Percentiles rank a stretch among this genome's conserved stretches.
Evolutionary conservation across 2,329 filamentous ascomycete species (phyloP).

Genomic region (Aspergillus sp.): DNA sequence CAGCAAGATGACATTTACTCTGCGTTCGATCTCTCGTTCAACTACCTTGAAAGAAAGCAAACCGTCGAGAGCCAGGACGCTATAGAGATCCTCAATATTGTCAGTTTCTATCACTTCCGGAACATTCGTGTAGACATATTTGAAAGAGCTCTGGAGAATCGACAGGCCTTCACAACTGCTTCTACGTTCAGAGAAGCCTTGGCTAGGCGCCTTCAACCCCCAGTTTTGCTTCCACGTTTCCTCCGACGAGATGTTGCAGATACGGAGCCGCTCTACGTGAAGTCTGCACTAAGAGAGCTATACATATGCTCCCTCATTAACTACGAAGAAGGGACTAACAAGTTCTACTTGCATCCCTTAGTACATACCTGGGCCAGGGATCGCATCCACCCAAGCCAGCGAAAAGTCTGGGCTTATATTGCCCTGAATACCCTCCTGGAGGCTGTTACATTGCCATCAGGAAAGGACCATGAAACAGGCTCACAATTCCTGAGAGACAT

Average conservation of each 20-base stretch:
- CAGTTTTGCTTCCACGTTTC: conserved; percentile 1
- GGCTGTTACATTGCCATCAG: conserved; percentile 8
- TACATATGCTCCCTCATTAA: conserved; percentile 10
- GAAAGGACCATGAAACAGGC: conserved; percentile 6
- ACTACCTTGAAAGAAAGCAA: conserved; percentile 4
- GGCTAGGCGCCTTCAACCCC: conserved; percentile 1
- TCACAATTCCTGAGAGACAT: conserved; percentile 16
- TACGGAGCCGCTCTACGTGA: conserved; percentile 4
- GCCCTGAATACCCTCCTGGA: conserved; percentile 9
- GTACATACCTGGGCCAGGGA: conserved; percentile 27
- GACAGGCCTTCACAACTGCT: background rate
- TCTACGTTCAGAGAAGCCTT: conserved; percentile 1
- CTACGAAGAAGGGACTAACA: conserved; percentile 14
- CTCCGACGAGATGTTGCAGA: conserved; percentile 1
- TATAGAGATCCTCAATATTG: conserved; percentile 8
- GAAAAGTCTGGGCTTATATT: conserved; percentile 9
- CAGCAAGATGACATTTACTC: conserved; percentile 2
- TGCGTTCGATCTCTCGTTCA: conserved; percentile 4
- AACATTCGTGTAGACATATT: conserved; percentile 5
- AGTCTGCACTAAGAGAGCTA: conserved; percentile 10
- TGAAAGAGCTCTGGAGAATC: conserved; percentile 6
- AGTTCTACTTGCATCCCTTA: conserved; percentile 26
- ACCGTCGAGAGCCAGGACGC: conserved; percentile 5
- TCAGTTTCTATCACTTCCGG: conserved; percentile 9
- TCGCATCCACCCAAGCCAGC: conserved; percentile 13